phyloP scores from a whole-genome alignment of 2,329 filamentous ascomycete genomes.

The Fusarium nelsonii region DNA sequence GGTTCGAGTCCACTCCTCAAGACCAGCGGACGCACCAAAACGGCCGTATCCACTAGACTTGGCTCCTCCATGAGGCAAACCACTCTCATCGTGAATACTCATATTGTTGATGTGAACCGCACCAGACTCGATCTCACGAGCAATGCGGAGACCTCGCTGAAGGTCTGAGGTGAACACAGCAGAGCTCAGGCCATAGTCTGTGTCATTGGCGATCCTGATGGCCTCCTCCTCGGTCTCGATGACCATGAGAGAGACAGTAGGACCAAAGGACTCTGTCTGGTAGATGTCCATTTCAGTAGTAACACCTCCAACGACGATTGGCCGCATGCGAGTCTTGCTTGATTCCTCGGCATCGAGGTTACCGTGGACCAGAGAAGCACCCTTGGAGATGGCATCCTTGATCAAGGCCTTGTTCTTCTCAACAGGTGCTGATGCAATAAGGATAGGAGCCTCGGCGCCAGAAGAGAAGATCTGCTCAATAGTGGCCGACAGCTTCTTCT shows the following conservation, averaged over 20 bases:
- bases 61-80: conserved; percentile 73
- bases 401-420: conserved; percentile 75
- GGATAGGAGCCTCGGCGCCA: conserved; percentile 73
- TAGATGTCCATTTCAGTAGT: conserved; percentile 77
- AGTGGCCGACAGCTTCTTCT: conserved; percentile 56
- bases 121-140: conserved; percentile 73
- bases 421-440: conserved; percentile 76
- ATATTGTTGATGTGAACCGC: conserved; percentile 76
- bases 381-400: conserved; percentile 75
- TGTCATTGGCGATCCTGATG: conserved; percentile 80
- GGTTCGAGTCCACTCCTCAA: conserved; percentile 72
- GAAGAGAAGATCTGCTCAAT: conserved; percentile 62
- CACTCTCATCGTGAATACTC: conserved; percentile 74
- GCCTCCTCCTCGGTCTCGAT: conserved; percentile 79
- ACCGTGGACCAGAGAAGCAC: conserved; percentile 65
- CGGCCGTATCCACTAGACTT: conserved; percentile 74
- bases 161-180: conserved; percentile 81
- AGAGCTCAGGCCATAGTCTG: conserved; percentile 79
- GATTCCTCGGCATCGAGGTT: conserved; percentile 51
- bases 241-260: conserved; percentile 75
- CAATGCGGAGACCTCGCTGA: conserved; percentile 68
- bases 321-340: conserved; percentile 63
- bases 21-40: conserved; percentile 66
- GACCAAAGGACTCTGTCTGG: conserved; percentile 81
- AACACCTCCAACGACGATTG: conserved; percentile 76